phyloP scores from a whole-genome alignment of 2,329 filamentous ascomycete species.

The Dothidotthia symphoricarpi region DNA sequence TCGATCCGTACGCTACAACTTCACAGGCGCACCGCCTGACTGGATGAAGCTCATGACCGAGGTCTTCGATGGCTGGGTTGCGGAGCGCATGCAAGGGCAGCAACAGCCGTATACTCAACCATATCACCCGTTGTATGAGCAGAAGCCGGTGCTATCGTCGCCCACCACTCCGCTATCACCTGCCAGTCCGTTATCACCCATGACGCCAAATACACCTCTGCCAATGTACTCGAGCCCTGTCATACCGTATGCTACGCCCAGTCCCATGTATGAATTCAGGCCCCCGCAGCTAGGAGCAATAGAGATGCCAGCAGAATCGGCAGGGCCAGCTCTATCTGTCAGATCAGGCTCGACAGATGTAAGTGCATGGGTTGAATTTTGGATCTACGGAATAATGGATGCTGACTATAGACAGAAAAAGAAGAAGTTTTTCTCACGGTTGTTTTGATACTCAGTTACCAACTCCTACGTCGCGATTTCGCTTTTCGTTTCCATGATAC shows the following conservation, averaged over 20 bases:
- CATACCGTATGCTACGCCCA: conserved; percentile 6
- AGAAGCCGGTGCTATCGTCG: conserved; percentile 1
- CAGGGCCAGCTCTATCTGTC: conserved; percentile 13
- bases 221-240: conserved; percentile 12
- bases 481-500: conserved; percentile 4
- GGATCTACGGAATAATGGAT: conserved; percentile 1
- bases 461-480: background rate
- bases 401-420: conserved; percentile 22
- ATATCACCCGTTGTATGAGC: conserved; percentile 4
- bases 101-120: conserved; percentile 8
- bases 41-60: conserved; percentile 38
- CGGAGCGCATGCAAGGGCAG: conserved; percentile 22
- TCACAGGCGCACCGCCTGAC: conserved; percentile 30
- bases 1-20: conserved; percentile 36
- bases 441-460: conserved; percentile 13
- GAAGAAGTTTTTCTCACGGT: conserved; percentile 22
- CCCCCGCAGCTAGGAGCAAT: conserved; percentile 12
- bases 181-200: conserved; percentile 11
- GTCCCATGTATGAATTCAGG: conserved; percentile 8
- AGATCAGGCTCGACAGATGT: conserved; percentile 18
- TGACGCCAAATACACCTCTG: conserved; percentile 14
- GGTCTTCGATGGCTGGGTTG: conserved; percentile 32
- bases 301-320: conserved; percentile 21
- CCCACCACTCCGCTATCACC: conserved; percentile 4
- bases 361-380: conserved; percentile 3